Evolutionary conservation across 2,329 filamentous ascomycete genomes (phyloP), one percentile per base, ranked within the genome.

Genomic region (Calonectria honghensis): DNA sequence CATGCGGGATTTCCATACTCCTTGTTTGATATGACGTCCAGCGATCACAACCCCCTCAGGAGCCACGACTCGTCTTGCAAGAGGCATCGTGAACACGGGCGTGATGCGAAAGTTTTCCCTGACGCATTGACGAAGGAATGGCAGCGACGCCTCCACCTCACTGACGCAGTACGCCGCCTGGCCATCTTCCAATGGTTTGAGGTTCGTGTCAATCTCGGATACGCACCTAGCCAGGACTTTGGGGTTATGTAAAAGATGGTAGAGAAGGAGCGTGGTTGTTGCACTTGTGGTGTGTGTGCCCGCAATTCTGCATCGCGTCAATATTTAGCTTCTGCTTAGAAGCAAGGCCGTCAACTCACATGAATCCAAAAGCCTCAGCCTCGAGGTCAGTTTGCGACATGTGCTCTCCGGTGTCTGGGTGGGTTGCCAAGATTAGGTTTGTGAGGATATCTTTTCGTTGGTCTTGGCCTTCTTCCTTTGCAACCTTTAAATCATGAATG

Each of bases 211-310:
- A 14, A 76, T 76, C 52, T 76, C 74, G 4, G 50, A 54, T 27
- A 76, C 48, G 24, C 72, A 74, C 32, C 70, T 72, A 3, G 11
- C 31, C 37, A 76, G n/a, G 0, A 57, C 32, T 7, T 70, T n/a
- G 27, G 72, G 74, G 11, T 52, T 57, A 24, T 76, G 72, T 2
- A 76, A 41, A 9, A 76, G 54, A 45, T 76, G 65, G n/a, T 74
- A 76, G 11, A 76, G 50, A 18, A 75, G 68, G 7, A 75, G 68
- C 7, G 74, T 70, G 6, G 74, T 61, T 4, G 74, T 75, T 16
- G 74, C 74, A 27, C 74, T 75, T 29, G 74, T 75, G 5, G 74
- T 75, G 29, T 75, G 74, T 11, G 74, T 75, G 35, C 74, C 74
- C 13, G 74, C 74, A 32, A 75, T 75, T 13, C 74, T 75, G 24